Evolutionary conservation across 2,329 filamentous ascomycete genomes (phyloP).

Genomic region (Leptographium lundbergii): DNA sequence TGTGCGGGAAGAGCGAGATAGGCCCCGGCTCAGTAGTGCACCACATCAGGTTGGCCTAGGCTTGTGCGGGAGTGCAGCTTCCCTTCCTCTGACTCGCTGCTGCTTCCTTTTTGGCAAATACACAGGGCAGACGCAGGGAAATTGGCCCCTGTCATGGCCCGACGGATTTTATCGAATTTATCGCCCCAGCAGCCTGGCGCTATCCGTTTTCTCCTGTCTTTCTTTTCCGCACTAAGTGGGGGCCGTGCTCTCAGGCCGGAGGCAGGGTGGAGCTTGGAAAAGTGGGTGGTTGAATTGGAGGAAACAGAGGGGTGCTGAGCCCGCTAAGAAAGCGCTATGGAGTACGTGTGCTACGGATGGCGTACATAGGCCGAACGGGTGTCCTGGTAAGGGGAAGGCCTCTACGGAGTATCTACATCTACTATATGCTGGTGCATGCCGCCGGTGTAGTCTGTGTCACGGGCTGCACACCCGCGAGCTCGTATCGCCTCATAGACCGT

Average conservation of each 20-base stretch:
- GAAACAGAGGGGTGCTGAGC: not conserved
- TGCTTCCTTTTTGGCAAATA: not conserved
- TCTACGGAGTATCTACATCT: not conserved
- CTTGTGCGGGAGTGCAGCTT: not conserved
- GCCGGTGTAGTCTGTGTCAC: constrained; percentile 12
- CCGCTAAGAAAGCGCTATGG: not conserved
- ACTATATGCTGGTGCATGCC: not conserved
- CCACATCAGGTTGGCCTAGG: not conserved
- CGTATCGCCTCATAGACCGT: not conserved
- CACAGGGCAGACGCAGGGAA: too few species aligned
- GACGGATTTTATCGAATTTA: not conserved
- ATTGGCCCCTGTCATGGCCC: too few species aligned
- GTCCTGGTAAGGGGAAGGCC: not conserved
- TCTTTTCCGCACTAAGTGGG: constrained; percentile 3
- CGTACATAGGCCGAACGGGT: not conserved
- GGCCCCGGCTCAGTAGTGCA: not conserved
- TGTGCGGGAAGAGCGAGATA: not conserved
- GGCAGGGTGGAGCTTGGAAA: not conserved
- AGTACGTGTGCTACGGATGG: not conserved
- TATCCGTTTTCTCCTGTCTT: constrained; percentile 2
- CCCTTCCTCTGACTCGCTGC: not conserved
- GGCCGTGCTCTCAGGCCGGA: constrained; percentile 5
- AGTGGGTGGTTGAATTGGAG: not conserved
- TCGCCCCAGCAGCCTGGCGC: constrained; percentile 2
- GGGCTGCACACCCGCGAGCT: not conserved